phyloP scores from a whole-genome alignment of 352 stramenopile species.

The Hyaloperonospora arabidopsidis region DNA sequence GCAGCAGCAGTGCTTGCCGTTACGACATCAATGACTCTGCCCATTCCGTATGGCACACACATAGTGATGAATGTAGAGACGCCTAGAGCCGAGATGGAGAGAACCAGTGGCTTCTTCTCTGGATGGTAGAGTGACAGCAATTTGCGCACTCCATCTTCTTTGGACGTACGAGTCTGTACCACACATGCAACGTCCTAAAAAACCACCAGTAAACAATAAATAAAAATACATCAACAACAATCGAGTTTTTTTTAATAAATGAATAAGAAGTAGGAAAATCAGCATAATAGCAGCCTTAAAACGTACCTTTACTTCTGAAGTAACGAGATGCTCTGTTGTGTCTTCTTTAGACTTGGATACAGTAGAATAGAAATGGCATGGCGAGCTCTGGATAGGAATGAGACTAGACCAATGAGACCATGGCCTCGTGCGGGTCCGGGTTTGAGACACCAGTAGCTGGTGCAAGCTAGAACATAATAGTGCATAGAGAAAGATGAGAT shows the following conservation, averaged over 20 bases:
- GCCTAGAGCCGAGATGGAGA: slow-evolving; percentile 56
- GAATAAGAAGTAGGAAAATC: too few relatives aligned
- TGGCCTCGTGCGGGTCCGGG: neutral
- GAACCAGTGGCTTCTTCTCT: slow-evolving; percentile 53
- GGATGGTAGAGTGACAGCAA: slow-evolving; percentile 55
- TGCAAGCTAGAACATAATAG: slow-evolving; percentile 23
- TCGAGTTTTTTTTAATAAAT: too few relatives aligned
- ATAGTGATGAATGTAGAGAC: slow-evolving; percentile 72
- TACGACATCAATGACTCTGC: slow-evolving; percentile 73
- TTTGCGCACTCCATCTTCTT: slow-evolving; percentile 27
- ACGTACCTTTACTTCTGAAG: slow-evolving; percentile 3
- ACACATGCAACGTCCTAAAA: slow-evolving; percentile 2
- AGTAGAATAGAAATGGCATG: slow-evolving; percentile 22
- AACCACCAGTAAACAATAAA: too few relatives aligned
- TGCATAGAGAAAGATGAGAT: neutral
- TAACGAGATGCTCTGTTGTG: slow-evolving; percentile 3
- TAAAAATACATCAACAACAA: too few relatives aligned
- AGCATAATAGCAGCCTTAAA: too few relatives aligned
- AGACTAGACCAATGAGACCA: slow-evolving; percentile 4
- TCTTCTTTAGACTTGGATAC: slow-evolving; percentile 13
- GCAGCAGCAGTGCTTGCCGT: slow-evolving; percentile 33
- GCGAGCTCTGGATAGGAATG: slow-evolving; percentile 2
- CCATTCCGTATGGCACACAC: slow-evolving; percentile 75
- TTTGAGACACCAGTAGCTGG: slow-evolving; percentile 7
- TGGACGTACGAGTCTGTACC: slow-evolving; percentile 5